These are phyloP conservation scores for Vanilla planifolia DNA, from an alignment of 106 monocot genomes.

Conservation along the genomic window DNA sequence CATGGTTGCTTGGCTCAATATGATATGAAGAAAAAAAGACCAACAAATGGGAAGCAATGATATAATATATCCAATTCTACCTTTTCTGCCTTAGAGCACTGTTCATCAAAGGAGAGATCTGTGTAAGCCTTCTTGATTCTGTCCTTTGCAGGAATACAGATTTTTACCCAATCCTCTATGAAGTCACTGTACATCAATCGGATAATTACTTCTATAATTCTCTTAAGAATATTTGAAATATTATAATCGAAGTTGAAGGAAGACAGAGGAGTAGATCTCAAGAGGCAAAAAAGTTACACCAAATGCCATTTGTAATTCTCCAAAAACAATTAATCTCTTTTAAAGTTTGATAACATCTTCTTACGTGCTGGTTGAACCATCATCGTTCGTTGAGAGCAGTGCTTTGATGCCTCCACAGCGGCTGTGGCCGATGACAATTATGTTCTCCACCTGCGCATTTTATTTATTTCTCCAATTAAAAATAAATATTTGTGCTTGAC, in stretches of 20 bases:
- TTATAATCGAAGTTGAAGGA: no score
- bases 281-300: no score
- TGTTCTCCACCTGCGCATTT: conserved; percentile 58
- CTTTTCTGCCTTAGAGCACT: conserved; percentile 72
- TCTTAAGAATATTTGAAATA: no score
- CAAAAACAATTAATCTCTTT: no score
- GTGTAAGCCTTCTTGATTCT: conserved; percentile 23
- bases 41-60: no score
- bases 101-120: conserved; percentile 40
- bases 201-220: no score
- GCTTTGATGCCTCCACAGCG: conserved; percentile 91
- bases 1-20: no score
- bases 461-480: no score
- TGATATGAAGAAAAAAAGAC: background rate
- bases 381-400: conserved; percentile 66
- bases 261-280: no score
- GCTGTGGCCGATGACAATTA: conserved; percentile 89
- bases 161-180: conserved; percentile 83
- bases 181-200: conserved; percentile 46
- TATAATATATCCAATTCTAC: conserved; percentile 2
- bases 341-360: no score
- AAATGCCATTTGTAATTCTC: no score
- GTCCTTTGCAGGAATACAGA: conserved; percentile 49
- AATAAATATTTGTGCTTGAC: no score
- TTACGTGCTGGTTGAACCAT: conserved; percentile 50